Conservation (phyloP, 805 yeast genomes). For the Zygosaccharomyces lentus region DNA sequence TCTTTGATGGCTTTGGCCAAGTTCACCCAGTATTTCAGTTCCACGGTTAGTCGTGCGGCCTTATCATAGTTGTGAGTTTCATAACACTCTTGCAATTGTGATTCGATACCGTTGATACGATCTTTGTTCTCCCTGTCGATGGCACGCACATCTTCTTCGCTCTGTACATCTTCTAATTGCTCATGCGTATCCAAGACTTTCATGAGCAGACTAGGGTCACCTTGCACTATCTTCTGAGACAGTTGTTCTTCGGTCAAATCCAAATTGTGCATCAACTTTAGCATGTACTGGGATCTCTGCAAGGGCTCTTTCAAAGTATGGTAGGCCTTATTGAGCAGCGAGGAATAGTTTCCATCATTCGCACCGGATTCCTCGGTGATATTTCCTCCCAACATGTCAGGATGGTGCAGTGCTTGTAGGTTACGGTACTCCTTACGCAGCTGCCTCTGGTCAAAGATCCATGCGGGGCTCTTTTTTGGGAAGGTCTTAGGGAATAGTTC, state of each 20-base stretch:
- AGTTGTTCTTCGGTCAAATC: constrained; percentile 60
- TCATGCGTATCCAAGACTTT: constrained; percentile 83
- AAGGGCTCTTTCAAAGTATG: constrained; percentile 66
- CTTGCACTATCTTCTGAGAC: constrained; percentile 41
- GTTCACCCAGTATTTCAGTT: constrained; percentile 79
- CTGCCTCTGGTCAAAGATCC: constrained; percentile 48
- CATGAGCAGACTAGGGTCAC: constrained; percentile 59
- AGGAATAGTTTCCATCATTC: constrained; percentile 33
- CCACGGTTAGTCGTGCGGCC: constrained; percentile 64
- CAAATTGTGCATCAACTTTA: constrained; percentile 41
- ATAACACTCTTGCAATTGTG: constrained; percentile 46
- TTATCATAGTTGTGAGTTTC: constrained; percentile 45
- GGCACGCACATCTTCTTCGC: constrained; percentile 51
- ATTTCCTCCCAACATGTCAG: constrained; percentile 50
- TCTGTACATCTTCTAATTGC: constrained; percentile 60
- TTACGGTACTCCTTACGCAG: constrained; percentile 71
- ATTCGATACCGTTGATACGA: constrained; percentile 48
- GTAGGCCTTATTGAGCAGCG: constrained; percentile 73
- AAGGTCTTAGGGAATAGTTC: constrained; percentile 72
- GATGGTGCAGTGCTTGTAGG: constrained; percentile 74
- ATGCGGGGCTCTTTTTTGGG: constrained; percentile 65
- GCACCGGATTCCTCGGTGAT: constrained; percentile 15
- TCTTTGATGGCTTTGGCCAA: constrained; percentile 68
- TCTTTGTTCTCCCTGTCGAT: constrained; percentile 53
- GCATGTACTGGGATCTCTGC: constrained; percentile 58